These are phyloP conservation scores for Hanseniaspora mollemarum DNA, from an alignment of 805 yeast genomes.

Conservation along the genomic window DNA sequence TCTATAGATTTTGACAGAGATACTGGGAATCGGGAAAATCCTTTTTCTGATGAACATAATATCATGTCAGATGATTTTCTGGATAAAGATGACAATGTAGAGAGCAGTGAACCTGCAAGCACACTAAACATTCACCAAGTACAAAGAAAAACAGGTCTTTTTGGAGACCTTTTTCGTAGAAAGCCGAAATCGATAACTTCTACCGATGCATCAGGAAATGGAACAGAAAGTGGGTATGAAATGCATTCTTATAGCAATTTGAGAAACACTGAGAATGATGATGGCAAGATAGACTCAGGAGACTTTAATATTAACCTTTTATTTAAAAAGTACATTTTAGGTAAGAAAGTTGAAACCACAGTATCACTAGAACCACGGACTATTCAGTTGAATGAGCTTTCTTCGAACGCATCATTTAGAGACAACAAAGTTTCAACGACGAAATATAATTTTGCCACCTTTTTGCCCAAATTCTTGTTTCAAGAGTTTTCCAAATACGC, in stretches of 20 bases:
- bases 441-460: conserved; percentile 85
- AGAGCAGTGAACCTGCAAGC: not conserved
- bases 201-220: conserved; percentile 1
- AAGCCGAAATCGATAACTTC: conserved; percentile 18
- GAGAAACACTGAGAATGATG: conserved; percentile 23
- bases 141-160: conserved; percentile 20
- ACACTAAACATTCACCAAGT: not conserved
- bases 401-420: conserved; percentile 46
- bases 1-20: conserved; percentile 30
- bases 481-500: conserved; percentile 98
- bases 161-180: conserved; percentile 19
- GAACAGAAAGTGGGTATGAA: conserved; percentile 21
- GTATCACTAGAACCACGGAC: conserved; percentile 42
- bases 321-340: conserved; percentile 29
- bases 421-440: conserved; percentile 90
- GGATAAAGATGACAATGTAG: not conserved
- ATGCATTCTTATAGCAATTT: conserved; percentile 26
- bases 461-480: conserved; percentile 83
- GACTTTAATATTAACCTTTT: conserved; percentile 32
- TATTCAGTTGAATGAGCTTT: conserved; percentile 56
- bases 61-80: conserved; percentile 10
- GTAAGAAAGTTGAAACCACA: conserved; percentile 23
- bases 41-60: conserved; percentile 21
- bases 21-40: conserved; percentile 29
- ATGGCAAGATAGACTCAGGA: conserved; percentile 27